Evolutionary conservation across 148 eudicot genomes (phyloP), one percentile per base, ranked within the genome.

Genomic region (Silene uniflora): DNA sequence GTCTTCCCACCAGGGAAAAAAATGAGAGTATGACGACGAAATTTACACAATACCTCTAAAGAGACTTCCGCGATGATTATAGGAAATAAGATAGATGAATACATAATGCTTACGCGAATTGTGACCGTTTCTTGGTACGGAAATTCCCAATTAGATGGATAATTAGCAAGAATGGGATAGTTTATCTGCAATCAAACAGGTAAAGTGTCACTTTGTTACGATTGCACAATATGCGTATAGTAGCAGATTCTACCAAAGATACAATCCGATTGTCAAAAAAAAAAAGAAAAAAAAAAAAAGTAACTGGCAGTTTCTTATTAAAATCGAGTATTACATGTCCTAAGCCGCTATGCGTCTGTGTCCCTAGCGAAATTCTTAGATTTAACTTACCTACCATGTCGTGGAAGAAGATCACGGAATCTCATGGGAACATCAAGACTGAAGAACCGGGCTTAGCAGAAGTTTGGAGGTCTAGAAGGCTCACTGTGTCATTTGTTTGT

Each of bases 391-490:
- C n/a, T n/a, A n/a, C n/a, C n/a, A n/a, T n/a, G n/a, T n/a, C n/a
- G n/a, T n/a, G n/a, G 97, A 94, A 78, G 98, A 94, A 83, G 98
- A 94, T 83, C 91, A 89, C 81, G 98, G 97, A 72, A 89, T 94
- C 52, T 84, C 92, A 47, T 94, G 98, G 97, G 92, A 92, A 86
- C 98, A 94, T 87, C 98, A 94, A 79, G 98, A 94, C 80, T 92
- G 96, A 97, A 87, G 97, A 87, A 88, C 96, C 55, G 96, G 29
- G 97, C 73, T 85, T 89, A 59, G 97, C 97, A 44, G 98, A 94
- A 83, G 98, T 92, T 72, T 84, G 97, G 56, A 83, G 98, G 83
- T 94, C 97, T 13, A 89, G 98, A 81, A 84, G 97, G 81, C 83
- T 94, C 54, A 86, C 93, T 16, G 92, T 87, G 74, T 94, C 98